Evolutionary conservation across 2,329 filamentous ascomycete species (phyloP), one percentile per base, ranked within the genome.

Genomic region (Verticillium zaregamsianum): DNA sequence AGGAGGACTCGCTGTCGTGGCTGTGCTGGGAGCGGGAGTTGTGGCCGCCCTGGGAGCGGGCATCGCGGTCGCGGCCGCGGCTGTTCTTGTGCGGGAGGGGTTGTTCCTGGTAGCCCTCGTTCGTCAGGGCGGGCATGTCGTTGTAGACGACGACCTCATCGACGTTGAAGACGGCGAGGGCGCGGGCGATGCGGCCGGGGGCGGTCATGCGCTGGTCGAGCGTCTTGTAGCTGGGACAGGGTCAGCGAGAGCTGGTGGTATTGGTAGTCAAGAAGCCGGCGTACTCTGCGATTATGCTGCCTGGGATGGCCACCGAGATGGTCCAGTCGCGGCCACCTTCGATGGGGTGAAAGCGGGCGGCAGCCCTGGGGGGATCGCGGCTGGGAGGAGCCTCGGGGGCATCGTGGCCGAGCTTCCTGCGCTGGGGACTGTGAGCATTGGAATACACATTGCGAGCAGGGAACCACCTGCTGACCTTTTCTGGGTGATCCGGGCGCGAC

Each of bases 71-170:
- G 45, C 23, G 9, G 20, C n/a, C n/a, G 7, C 20, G 17, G 45
- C n/a, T n/a, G 20, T 33, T 33, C 28, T 55, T 31, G 23, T 55
- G 54, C 14, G 54, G 31, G 14, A 33, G 54, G 54, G 25, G 54
- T 20, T 55, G 54, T 31, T 31, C 31, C 28, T 33, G 54, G 54
- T 55, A 55, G 1, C 25, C 25, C 25, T 31, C 25, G 54, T 55
- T 31, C 28, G 58, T 20, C 6, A 45, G 28, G 28, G 40, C 8
- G 15, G 58, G 40, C 58, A 59, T 81, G 75, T 96, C 92, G 70
- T 94, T 87, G 73, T 90, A 96, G 60, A 96, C 79, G 58, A 96
- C 82, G 33, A 96, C 82, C 76, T 96, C 92, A 72, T 96, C 92
- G 67, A 96, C 84, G 69, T 86, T 89, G 76, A 95, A 96, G 65